Base-by-base conservation (phyloP, 2,329 filamentous ascomycete species). In the Epichloe sp. region DNA sequence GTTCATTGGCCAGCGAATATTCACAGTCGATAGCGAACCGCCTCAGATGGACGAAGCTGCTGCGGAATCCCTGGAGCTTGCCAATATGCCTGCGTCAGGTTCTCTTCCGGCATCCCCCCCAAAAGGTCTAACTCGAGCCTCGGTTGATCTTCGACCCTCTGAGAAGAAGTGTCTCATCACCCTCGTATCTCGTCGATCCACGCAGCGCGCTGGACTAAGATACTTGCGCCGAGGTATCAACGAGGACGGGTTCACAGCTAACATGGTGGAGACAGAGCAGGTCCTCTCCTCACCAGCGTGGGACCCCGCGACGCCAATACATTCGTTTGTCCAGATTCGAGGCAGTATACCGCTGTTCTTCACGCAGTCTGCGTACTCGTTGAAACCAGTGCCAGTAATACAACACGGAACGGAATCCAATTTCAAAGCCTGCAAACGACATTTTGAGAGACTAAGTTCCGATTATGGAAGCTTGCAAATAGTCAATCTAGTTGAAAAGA, bases 281-380 rank as follows among this genome's bases (percentile, higher is more conserved):
- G 85, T 98, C 10, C 74, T 98, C 3, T 93, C 88, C 0, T 77
- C 79, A 0, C 72, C 81, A 2, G 74, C 75, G 1, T 90, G 86
- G 81, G 75, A 81, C 17, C 63, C 75, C 0, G 68, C 74, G 0
- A 71, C 67, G 2, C 87, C 80, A 57, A 74, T 84, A 2, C 86
- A 88, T 64, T 95, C 89, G 0, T 94, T 95, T 59, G 71, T 94
- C 3, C 93, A 98, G 63, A 74, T 89, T 23, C 80, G 93, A 56
- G 91, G 90, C 6, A 96, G 90, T 21, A 95, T 97, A 56, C 93
- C 93, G 0, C 68, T 97, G 0, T 97, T 93, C 71, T 98, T 96
- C 63, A 94, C 90, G 0, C 93, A 98, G 62, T 88, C 86, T 0
- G 90, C 91, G 0, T 97, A 95, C 65, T 89, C 88, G 10, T 80